Percentiles rank a stretch among this genome's conserved stretches.
Evolutionary conservation across 2,329 filamentous ascomycete species (phyloP).

Genomic region (Sordariomycetes sp.): DNA sequence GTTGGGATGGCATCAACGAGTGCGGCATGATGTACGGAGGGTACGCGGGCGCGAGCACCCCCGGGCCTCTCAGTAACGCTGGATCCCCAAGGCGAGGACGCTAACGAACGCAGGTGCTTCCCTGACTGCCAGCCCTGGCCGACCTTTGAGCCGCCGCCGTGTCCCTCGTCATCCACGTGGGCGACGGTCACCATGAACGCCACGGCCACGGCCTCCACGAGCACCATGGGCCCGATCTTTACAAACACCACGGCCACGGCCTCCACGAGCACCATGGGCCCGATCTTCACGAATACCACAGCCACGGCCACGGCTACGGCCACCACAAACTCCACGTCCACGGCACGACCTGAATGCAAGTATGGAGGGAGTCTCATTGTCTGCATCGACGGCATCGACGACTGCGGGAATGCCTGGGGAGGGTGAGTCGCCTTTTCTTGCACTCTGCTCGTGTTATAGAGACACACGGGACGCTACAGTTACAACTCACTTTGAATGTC

Average conservation of each 20-base stretch:
- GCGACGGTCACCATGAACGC: neutral
- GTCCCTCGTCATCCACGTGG: neutral
- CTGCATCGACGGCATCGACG: slow-evolving; percentile 3
- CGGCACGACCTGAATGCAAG: neutral
- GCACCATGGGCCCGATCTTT: too few relatives aligned
- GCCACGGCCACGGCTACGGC: neutral
- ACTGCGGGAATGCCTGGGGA: slow-evolving; percentile 3
- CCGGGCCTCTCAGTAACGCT: neutral
- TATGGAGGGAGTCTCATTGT: neutral
- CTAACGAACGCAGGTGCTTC: neutral
- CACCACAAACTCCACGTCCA: neutral
- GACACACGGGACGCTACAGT: neutral
- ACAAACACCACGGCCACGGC: neutral
- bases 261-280: too few relatives aligned
- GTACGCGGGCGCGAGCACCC: neutral
- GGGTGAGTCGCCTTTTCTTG: neutral
- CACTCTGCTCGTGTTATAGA: neutral
- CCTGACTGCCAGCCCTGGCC: slow-evolving; percentile 3
- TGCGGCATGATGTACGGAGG: slow-evolving; percentile 4
- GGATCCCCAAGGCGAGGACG: neutral
- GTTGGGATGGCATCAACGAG: slow-evolving; percentile 2
- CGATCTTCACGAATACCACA: neutral
- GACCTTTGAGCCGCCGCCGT: slow-evolving; percentile 1
- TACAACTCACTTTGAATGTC: neutral
- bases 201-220: neutral